Percentiles rank a stretch among this genome's conserved stretches.
Evolutionary conservation across 805 yeast species (phyloP).

Genomic region (Sugiyamaella lignohabitans): DNA sequence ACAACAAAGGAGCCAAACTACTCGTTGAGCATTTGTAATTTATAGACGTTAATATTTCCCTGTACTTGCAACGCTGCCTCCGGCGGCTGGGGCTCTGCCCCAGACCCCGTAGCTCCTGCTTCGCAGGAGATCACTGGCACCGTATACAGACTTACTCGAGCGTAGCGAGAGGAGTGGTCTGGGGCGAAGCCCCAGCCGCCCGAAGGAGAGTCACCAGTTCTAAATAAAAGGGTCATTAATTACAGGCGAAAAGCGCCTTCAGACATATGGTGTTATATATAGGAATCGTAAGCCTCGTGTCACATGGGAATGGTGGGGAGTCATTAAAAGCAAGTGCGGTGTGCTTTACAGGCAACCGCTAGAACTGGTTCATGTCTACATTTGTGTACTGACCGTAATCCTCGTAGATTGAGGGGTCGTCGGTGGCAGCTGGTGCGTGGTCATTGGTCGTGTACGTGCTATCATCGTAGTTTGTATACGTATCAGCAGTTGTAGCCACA

Average conservation of each 20-base stretch:
- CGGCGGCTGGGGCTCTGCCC: neutral
- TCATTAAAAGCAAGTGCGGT: too few relatives aligned
- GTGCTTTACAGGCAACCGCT: too few relatives aligned
- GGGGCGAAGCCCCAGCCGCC: neutral
- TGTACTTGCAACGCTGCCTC: neutral
- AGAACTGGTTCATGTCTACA: conserved; percentile 20
- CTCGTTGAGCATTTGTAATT: conserved; percentile 24
- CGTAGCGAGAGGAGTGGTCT: neutral
- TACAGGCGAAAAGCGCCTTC: neutral
- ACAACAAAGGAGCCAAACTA: conserved; percentile 32
- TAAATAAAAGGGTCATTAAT: neutral
- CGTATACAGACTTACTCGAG: neutral
- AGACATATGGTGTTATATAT: neutral
- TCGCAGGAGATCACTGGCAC: neutral
- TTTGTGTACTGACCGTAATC: conserved; percentile 28
- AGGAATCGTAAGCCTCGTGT: neutral
- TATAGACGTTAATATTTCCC: neutral
- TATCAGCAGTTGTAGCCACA: neutral
- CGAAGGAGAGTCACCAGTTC: neutral
- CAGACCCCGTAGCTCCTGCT: neutral
- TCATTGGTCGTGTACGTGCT: conserved; percentile 12
- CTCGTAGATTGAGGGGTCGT: conserved; percentile 21
- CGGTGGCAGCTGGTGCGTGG: conserved; percentile 10
- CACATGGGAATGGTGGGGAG: too few relatives aligned
- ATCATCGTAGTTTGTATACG: conserved; percentile 8